A percentile compares a stretch with the other conserved stretches of the same genome.
phyloP scores from a whole-genome alignment of 2,329 filamentous ascomycete genomes.

The Pseudogymnoascus sp. region DNA sequence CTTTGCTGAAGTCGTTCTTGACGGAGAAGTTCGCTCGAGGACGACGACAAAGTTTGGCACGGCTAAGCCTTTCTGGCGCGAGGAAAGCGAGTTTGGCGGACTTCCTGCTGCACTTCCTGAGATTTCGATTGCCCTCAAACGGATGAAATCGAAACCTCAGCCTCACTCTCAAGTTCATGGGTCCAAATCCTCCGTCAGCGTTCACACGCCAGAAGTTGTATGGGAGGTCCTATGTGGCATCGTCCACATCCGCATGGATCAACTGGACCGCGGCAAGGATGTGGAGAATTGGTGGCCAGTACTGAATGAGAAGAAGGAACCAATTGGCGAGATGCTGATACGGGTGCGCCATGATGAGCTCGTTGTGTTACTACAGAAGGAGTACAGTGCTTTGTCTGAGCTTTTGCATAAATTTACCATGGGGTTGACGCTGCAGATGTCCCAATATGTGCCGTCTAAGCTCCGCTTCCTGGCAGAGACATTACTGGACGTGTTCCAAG shows the following conservation, averaged over 20 bases:
- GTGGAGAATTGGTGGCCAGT: conserved; percentile 85
- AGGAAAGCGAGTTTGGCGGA: conserved; percentile 70
- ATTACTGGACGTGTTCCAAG: conserved; percentile 90
- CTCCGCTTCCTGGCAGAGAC: conserved; percentile 75
- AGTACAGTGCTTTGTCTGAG: conserved; percentile 77
- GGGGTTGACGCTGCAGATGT: conserved; percentile 76
- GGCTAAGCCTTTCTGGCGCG: conserved; percentile 72
- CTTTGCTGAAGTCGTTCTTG: conserved; percentile 69
- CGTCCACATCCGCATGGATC: conserved; percentile 68
- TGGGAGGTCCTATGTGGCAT: conserved; percentile 54
- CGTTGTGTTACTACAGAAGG: conserved; percentile 75
- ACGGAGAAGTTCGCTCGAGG: conserved; percentile 69
- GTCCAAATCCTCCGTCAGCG: conserved; percentile 24
- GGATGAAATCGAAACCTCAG: conserved; percentile 36
- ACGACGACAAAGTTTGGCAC: conserved; percentile 65
- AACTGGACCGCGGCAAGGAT: conserved; percentile 68
- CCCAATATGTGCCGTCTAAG: conserved; percentile 67
- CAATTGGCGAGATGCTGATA: conserved; percentile 76
- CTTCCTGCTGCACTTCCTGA: conserved; percentile 61
- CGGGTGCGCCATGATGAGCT: conserved; percentile 79
- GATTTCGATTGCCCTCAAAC: conserved; percentile 64
- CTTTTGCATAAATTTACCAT: conserved; percentile 78
- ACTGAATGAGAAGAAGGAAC: conserved; percentile 64
- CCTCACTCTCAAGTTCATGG: conserved; percentile 19
- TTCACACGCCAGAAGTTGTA: conserved; percentile 24